A percentile compares a stretch with the other conserved stretches of the same genome.
Conservation (phyloP, 192 early-diverging fungal species). For the Oehlia diaphana region DNA sequence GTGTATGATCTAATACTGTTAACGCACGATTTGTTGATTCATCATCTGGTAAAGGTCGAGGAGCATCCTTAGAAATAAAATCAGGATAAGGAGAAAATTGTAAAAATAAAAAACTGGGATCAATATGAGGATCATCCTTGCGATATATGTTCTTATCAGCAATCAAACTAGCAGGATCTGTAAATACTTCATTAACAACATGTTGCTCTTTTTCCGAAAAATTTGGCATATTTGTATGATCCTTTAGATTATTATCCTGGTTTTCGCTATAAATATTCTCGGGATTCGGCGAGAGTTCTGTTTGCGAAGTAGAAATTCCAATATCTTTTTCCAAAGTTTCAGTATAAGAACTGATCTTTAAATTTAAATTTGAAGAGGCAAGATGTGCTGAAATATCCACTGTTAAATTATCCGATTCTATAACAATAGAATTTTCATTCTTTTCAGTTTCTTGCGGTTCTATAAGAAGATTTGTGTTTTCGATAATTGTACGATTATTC, state of each 20-base stretch:
- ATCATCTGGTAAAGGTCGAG: slow-evolving; percentile 67
- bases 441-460: background rate
- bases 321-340: background rate
- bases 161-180: slow-evolving; percentile 12
- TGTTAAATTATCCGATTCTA: background rate
- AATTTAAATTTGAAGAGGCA: background rate
- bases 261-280: background rate
- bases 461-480: background rate
- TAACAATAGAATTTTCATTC: background rate
- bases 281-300: background rate
- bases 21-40: slow-evolving; percentile 76
- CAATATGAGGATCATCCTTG: slow-evolving; percentile 46
- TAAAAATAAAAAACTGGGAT: slow-evolving; percentile 62
- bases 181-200: slow-evolving; percentile 28
- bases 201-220: slow-evolving; percentile 33
- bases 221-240: background rate
- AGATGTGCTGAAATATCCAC: background rate
- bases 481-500: background rate
- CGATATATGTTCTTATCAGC: slow-evolving; percentile 28
- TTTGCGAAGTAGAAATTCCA: background rate
- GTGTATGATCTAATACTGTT: slow-evolving; percentile 81
- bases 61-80: slow-evolving; percentile 55
- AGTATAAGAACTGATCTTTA: background rate
- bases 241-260: background rate
- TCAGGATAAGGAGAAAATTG: slow-evolving; percentile 79